Evolutionary conservation across 305 asterid species (phyloP).

Genomic region (Coffea humblotiana): DNA sequence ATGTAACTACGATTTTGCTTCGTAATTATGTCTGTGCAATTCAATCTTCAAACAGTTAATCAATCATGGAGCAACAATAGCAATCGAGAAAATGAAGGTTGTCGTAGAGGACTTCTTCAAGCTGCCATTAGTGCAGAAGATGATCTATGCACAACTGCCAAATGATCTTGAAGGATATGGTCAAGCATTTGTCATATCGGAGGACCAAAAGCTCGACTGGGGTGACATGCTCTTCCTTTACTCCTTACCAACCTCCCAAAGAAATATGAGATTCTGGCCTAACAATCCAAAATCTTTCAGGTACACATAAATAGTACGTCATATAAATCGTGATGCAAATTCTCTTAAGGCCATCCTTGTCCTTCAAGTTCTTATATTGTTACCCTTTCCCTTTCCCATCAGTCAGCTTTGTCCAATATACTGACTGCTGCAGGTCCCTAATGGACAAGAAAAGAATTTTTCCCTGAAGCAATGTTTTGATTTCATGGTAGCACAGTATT

Average conservation of each 20-base stretch:
- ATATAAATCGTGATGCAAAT: neutral
- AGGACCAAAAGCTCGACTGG: slow-evolving; percentile 27
- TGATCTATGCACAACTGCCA: slow-evolving; percentile 16
- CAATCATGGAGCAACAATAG: slow-evolving; percentile 6
- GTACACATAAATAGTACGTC: neutral
- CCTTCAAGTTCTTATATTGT: neutral
- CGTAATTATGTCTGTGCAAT: neutral
- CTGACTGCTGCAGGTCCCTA: too few species aligned
- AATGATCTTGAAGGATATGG: slow-evolving; percentile 20
- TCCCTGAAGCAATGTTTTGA: too few species aligned
- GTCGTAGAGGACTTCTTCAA: slow-evolving; percentile 8
- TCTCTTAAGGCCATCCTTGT: neutral
- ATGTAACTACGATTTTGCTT: too few species aligned
- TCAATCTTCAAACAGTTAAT: slow-evolving; percentile 2
- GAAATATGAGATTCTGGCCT: slow-evolving; percentile 20
- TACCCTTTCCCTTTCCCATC: too few species aligned
- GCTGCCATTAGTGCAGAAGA: slow-evolving; percentile 21
- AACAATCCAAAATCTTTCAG: slow-evolving; percentile 14
- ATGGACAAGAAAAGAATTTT: too few species aligned
- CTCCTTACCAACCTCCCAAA: neutral
- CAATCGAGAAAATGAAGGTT: neutral
- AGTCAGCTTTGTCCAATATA: too few species aligned
- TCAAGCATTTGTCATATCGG: neutral
- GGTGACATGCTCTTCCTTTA: slow-evolving; percentile 21
- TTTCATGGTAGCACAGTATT: too few species aligned